These are phyloP conservation scores for Pleurotus pulmonarius DNA, from an alignment of 768 basidiomycete species.

Conservation along the genomic window DNA sequence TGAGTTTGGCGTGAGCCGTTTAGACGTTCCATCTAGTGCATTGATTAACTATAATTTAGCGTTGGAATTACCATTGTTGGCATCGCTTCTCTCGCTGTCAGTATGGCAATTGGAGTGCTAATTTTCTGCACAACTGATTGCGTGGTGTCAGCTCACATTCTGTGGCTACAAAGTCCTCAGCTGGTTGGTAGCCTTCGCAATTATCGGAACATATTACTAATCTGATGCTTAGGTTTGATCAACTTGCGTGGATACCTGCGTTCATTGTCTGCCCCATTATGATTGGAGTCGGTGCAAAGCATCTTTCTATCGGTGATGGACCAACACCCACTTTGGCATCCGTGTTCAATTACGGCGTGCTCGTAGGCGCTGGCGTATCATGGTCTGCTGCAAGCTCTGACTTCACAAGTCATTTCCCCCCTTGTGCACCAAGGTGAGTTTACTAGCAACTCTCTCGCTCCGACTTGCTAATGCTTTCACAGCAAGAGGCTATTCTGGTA, in stretches of 20 bases:
- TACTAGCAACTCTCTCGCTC: not conserved
- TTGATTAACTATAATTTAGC: slow-evolving; percentile 24
- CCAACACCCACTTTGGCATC: slow-evolving; percentile 38
- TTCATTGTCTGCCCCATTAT: slow-evolving; percentile 70
- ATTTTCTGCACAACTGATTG: too few species aligned
- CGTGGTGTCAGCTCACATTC: slow-evolving; percentile 41
- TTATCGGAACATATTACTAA: too few species aligned
- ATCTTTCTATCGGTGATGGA: slow-evolving; percentile 52
- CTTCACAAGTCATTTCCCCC: slow-evolving; percentile 68
- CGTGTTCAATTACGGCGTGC: slow-evolving; percentile 69
- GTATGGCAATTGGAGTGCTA: slow-evolving; percentile 21
- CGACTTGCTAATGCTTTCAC: not conserved
- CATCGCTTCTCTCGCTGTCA: slow-evolving; percentile 60
- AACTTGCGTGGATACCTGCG: slow-evolving; percentile 73
- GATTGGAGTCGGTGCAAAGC: slow-evolving; percentile 67
- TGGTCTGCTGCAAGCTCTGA: slow-evolving; percentile 64
- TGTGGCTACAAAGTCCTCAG: slow-evolving; percentile 49
- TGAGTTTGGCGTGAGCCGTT: slow-evolving; percentile 25
- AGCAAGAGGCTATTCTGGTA: slow-evolving; percentile 66
- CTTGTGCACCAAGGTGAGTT: slow-evolving; percentile 52
- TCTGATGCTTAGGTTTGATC: slow-evolving; percentile 50
- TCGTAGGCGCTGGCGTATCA: slow-evolving; percentile 41
- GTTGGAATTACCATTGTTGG: slow-evolving; percentile 82
- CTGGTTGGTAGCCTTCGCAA: slow-evolving; percentile 25
- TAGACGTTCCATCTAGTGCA: not conserved